Conservation (phyloP, 768 basidiomycete species). For the Cyathus striatus region DNA sequence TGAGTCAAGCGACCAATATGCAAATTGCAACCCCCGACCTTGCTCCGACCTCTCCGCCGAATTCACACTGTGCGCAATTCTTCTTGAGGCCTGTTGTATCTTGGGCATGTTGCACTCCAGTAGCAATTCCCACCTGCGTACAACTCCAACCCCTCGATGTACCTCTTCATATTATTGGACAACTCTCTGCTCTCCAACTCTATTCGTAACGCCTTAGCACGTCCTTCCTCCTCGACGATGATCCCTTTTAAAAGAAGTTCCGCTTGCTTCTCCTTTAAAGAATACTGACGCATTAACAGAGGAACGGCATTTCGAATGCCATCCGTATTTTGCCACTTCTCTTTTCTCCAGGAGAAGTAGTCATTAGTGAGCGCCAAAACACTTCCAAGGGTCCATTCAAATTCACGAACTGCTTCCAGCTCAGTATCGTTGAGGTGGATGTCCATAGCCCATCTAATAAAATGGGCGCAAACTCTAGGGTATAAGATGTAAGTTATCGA, state of each 20-base stretch:
- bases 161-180: constrained; percentile 8
- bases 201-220: constrained; percentile 8
- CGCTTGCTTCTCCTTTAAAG: constrained; percentile 8
- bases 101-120: constrained; percentile 18
- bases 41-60: too few species aligned
- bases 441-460: constrained; percentile 1
- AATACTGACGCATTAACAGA: constrained; percentile 15
- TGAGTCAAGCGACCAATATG: too few species aligned
- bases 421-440: constrained; percentile 4
- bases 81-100: constrained; percentile 14
- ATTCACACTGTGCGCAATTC: not conserved
- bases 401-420: constrained; percentile 6
- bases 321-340: constrained; percentile 14
- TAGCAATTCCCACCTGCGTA: constrained; percentile 15
- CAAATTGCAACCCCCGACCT: too few species aligned
- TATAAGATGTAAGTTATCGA: not conserved
- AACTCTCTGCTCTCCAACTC: constrained; percentile 5
- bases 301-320: constrained; percentile 14
- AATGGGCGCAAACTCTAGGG: constrained; percentile 1
- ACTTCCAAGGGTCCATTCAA: constrained; percentile 11
- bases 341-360: constrained; percentile 20
- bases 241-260: constrained; percentile 12
- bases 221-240: constrained; percentile 14
- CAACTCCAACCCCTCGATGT: constrained; percentile 15
- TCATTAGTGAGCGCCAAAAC: constrained; percentile 16